Conservation (phyloP, 1,139 yeast genomes). For the Yamadazyma triangularis region DNA sequence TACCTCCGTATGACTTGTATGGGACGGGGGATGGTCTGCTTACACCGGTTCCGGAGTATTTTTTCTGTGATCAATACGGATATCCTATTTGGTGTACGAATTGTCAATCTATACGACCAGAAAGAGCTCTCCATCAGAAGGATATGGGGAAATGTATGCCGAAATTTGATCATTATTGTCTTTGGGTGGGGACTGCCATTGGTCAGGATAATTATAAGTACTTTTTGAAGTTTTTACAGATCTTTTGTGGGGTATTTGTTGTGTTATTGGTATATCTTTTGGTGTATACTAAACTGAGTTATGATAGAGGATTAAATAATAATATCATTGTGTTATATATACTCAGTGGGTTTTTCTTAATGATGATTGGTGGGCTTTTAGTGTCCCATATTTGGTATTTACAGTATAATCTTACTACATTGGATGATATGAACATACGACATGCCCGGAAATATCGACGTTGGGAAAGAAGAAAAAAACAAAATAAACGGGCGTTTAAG, state of each 20-base stretch:
- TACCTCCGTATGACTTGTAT: constrained; percentile 26
- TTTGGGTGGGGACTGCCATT: constrained; percentile 56
- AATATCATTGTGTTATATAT: constrained; percentile 43
- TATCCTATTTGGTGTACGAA: constrained; percentile 57
- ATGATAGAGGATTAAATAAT: constrained; percentile 31
- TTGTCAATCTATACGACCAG: constrained; percentile 50
- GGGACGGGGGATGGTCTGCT: constrained; percentile 11
- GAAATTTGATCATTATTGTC: constrained; percentile 63
- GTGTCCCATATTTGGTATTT: constrained; percentile 36
- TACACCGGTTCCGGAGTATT: constrained; percentile 40
- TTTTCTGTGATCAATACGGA: constrained; percentile 56
- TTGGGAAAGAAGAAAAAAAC: constrained; percentile 12
- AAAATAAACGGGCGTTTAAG: constrained; percentile 5
- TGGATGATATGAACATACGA: constrained; percentile 23
- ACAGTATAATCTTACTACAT: constrained; percentile 41
- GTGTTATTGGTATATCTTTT: constrained; percentile 21
- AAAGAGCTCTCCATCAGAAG: constrained; percentile 55
- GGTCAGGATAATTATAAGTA: constrained; percentile 51
- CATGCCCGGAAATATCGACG: constrained; percentile 19
- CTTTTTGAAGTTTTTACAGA: constrained; percentile 46
- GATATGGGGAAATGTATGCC: constrained; percentile 44
- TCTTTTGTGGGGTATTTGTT: constrained; percentile 28
- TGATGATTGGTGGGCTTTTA: constrained; percentile 36
- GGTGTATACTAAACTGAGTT: constrained; percentile 23
- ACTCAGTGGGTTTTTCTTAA: constrained; percentile 34